Conservation (phyloP, 2,329 filamentous ascomycete genomes). For the Phoma sp. region DNA sequence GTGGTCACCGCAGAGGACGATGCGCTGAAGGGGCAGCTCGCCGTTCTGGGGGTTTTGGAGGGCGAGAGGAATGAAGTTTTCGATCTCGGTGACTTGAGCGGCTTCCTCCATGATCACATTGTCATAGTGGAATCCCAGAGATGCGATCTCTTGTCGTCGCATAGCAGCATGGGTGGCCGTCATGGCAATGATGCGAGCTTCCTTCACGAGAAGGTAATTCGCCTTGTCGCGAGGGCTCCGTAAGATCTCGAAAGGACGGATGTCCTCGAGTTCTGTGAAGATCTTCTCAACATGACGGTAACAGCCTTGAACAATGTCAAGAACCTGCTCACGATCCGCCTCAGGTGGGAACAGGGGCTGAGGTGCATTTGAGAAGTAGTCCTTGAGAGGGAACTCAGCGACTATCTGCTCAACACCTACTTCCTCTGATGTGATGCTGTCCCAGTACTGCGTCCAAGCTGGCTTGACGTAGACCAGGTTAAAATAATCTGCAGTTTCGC, state of each 20-base stretch:
- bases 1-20: slow-evolving; percentile 94
- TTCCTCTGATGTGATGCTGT: slow-evolving; percentile 65
- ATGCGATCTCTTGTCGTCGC: slow-evolving; percentile 86
- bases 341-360: slow-evolving; percentile 80
- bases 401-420: slow-evolving; percentile 69
- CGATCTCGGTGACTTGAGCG: slow-evolving; percentile 95
- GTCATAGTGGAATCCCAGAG: slow-evolving; percentile 95
- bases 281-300: slow-evolving; percentile 88
- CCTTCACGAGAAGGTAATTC: slow-evolving; percentile 93
- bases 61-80: slow-evolving; percentile 95
- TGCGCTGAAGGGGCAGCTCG: slow-evolving; percentile 78
- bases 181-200: slow-evolving; percentile 98
- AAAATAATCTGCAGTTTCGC: slow-evolving; percentile 97
- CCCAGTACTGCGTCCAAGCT: slow-evolving; percentile 85
- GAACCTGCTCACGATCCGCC: slow-evolving; percentile 68
- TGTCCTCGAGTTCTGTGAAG: slow-evolving; percentile 90
- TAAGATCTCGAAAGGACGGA: slow-evolving; percentile 93
- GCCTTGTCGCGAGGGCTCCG: slow-evolving; percentile 89
- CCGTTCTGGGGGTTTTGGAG: slow-evolving; percentile 82
- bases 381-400: slow-evolving; percentile 82
- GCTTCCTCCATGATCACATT: slow-evolving; percentile 99
- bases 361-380: slow-evolving; percentile 86
- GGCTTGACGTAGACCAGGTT: slow-evolving; percentile 90
- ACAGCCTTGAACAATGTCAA: slow-evolving; percentile 84
- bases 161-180: slow-evolving; percentile 98